Percentiles rank a stretch among this genome's conserved stretches.
phyloP scores from a whole-genome alignment of 345 rosid genomes.

The Moringa oleifera region DNA sequence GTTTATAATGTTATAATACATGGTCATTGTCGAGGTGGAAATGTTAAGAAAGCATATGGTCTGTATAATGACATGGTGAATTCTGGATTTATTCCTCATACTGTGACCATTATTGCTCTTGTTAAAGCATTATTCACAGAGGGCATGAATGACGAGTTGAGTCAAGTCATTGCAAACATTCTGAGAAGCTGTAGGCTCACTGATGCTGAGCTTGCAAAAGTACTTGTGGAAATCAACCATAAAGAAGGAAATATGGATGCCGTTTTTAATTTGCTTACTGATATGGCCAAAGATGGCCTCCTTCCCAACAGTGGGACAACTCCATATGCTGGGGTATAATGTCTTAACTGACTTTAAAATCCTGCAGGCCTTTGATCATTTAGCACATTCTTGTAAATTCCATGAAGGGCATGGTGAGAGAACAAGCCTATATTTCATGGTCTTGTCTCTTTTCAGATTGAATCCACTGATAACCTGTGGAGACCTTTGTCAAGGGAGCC shows the following conservation, averaged over 20 bases:
- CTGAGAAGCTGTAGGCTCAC: conserved; percentile 71
- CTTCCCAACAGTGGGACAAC: conserved; percentile 45
- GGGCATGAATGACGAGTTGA: conserved; percentile 53
- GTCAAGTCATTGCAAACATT: conserved; percentile 38
- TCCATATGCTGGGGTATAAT: neutral
- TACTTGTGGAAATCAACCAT: conserved; percentile 66
- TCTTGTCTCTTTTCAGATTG: too few relatives aligned
- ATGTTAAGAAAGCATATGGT: conserved; percentile 49
- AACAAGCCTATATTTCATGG: neutral
- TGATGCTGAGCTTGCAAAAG: conserved; percentile 72
- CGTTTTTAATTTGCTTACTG: conserved; percentile 56
- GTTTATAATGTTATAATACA: conserved; percentile 73
- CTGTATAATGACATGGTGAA: conserved; percentile 66
- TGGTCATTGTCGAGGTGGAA: conserved; percentile 70
- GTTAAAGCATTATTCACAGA: conserved; percentile 51
- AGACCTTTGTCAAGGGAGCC: neutral
- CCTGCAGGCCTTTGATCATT: too few relatives aligned
- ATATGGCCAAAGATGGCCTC: conserved; percentile 89
- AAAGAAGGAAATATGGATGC: conserved; percentile 87
- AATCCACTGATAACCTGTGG: neutral
- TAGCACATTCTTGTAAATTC: neutral
- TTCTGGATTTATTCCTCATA: conserved; percentile 54
- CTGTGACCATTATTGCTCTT: conserved; percentile 61
- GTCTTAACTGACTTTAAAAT: neutral
- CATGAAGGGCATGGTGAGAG: neutral